These are phyloP conservation scores for Xerocomellus intermedius DNA, from an alignment of 768 basidiomycete genomes.

Conservation along the genomic window DNA sequence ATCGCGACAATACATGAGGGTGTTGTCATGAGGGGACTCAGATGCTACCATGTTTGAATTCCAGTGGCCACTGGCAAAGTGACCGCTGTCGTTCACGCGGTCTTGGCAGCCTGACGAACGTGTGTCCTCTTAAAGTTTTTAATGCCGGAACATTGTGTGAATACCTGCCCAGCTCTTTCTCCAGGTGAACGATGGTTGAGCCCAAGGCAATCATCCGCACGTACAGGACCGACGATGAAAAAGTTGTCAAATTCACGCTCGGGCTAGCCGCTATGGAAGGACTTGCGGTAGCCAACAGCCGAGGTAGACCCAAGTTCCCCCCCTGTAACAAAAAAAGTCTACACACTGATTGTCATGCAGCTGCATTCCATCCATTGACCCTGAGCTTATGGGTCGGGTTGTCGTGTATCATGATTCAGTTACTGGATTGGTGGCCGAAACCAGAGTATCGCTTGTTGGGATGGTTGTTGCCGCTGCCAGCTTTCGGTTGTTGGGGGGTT, in stretches of 20 bases:
- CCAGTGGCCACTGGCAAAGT: too few relatives aligned
- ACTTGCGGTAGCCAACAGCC: constrained; percentile 64
- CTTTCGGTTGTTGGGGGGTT: constrained; percentile 60
- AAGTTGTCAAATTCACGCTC: constrained; percentile 58
- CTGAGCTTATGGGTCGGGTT: constrained; percentile 61
- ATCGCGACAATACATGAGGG: neutral
- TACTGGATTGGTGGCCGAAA: constrained; percentile 69
- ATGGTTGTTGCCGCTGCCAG: constrained; percentile 61
- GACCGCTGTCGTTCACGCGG: neutral
- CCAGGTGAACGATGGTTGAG: constrained; percentile 36
- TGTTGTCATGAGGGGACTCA: neutral
- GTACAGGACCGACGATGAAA: constrained; percentile 52
- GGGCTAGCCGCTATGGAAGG: constrained; percentile 66
- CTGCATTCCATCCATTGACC: constrained; percentile 62
- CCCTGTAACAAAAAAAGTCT: neutral
- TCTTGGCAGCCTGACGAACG: constrained; percentile 6
- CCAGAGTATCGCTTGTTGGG: constrained; percentile 41
- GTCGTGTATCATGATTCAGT: constrained; percentile 56
- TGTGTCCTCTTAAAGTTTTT: neutral
- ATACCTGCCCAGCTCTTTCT: neutral
- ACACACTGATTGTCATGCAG: constrained; percentile 1
- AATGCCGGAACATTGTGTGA: neutral
- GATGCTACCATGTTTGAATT: neutral
- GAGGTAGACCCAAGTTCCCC: constrained; percentile 37
- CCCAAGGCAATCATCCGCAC: constrained; percentile 52